A percentile compares a stretch with the other conserved stretches of the same genome.
These are phyloP conservation scores for Yarrowia deformans DNA, from an alignment of 805 yeast species.

Conservation along the genomic window DNA sequence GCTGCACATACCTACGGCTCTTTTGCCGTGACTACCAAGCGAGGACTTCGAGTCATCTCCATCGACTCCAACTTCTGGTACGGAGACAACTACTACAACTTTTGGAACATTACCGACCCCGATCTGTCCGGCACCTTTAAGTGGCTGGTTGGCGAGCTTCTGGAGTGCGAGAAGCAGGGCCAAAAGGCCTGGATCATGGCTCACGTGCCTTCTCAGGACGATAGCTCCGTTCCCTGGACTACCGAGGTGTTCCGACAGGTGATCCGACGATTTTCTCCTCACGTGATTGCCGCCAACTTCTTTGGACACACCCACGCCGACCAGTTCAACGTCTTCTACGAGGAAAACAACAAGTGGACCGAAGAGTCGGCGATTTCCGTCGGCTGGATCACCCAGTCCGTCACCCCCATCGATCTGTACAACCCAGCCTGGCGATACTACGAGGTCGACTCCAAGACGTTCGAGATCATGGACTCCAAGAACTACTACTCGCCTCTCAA, in stretches of 20 bases:
- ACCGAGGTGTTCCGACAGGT: conserved; percentile 63
- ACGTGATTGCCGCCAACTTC: conserved; percentile 71
- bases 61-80: conserved; percentile 8
- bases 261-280: conserved; percentile 70
- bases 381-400: conserved; percentile 72
- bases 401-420: conserved; percentile 64
- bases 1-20: background rate
- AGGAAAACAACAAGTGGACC: conserved; percentile 54
- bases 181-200: conserved; percentile 51
- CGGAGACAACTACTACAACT: background rate
- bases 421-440: conserved; percentile 80
- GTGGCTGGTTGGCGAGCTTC: background rate
- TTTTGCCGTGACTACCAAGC: background rate
- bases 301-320: conserved; percentile 77
- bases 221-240: conserved; percentile 65
- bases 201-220: conserved; percentile 67
- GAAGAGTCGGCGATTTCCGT: conserved; percentile 54
- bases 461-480: conserved; percentile 64
- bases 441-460: conserved; percentile 67
- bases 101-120: background rate
- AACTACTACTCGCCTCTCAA: conserved; percentile 67
- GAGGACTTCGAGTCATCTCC: background rate
- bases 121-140: background rate
- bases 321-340: conserved; percentile 67
- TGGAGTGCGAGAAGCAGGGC: background rate